phyloP scores from a whole-genome alignment of 805 yeast genomes.

The Sungouiozyma intestinalis region DNA sequence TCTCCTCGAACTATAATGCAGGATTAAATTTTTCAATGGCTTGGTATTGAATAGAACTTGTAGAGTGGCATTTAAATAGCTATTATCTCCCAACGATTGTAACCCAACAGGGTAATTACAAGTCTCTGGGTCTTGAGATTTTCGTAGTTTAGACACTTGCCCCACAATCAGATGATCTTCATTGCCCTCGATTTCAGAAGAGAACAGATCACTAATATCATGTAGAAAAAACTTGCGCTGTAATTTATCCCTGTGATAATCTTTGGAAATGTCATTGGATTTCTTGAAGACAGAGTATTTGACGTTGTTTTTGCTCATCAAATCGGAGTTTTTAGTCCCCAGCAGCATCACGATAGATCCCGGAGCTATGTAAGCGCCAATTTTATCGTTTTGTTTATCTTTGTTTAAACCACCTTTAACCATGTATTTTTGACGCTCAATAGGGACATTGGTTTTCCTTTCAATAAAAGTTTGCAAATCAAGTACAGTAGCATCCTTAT shows the following conservation, averaged over 20 bases:
- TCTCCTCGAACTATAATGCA: slow-evolving; percentile 39
- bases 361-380: slow-evolving; percentile 44
- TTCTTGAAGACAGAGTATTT: neutral
- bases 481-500: slow-evolving; percentile 30
- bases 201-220: neutral
- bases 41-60: slow-evolving; percentile 77
- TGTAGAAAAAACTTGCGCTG: neutral
- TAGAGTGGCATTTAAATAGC: slow-evolving; percentile 80
- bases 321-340: slow-evolving; percentile 70
- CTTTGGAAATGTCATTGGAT: neutral
- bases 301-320: neutral
- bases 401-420: slow-evolving; percentile 78
- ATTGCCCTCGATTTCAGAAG: neutral
- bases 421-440: slow-evolving; percentile 77
- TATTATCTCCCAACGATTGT: slow-evolving; percentile 89
- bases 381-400: slow-evolving; percentile 36
- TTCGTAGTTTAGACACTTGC: neutral
- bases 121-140: neutral
- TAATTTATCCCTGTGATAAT: neutral
- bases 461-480: slow-evolving; percentile 58
- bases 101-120: slow-evolving; percentile 65
- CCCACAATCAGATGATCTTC: neutral
- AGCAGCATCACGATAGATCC: slow-evolving; percentile 71
- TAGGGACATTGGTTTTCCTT: slow-evolving; percentile 67
- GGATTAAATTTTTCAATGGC: slow-evolving; percentile 54